A percentile compares a stretch with the other conserved stretches of the same genome.
Evolutionary conservation across 2,329 filamentous ascomycete genomes (phyloP).

Genomic region (Rutstroemia sp.): DNA sequence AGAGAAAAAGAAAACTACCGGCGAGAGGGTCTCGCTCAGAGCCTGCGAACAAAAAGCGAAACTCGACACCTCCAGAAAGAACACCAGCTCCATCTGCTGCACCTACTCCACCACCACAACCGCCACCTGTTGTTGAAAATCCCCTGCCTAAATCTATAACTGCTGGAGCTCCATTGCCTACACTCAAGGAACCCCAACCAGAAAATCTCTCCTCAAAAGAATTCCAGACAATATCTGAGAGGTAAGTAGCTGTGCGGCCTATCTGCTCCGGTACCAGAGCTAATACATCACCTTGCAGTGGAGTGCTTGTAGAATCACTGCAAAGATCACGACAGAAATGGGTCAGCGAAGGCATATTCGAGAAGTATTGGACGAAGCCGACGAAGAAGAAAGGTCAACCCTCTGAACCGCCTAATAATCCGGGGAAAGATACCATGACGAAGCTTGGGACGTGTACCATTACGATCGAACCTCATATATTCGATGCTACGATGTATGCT

Average conservation of each 20-base stretch:
- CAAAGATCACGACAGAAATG: slow-evolving; percentile 66
- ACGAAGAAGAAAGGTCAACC: slow-evolving; percentile 58
- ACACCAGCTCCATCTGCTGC: slow-evolving; percentile 35
- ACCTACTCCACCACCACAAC: slow-evolving; percentile 26
- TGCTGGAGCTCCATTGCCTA: slow-evolving; percentile 62
- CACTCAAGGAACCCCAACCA: slow-evolving; percentile 58
- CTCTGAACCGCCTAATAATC: slow-evolving; percentile 55
- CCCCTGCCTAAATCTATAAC: slow-evolving; percentile 55
- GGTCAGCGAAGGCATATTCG: slow-evolving; percentile 65
- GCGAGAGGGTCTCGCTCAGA: slow-evolving; percentile 53
- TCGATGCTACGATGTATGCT: slow-evolving; percentile 67
- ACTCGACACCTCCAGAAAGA: slow-evolving; percentile 44
- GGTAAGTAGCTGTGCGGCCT: slow-evolving; percentile 36
- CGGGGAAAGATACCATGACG: slow-evolving; percentile 62
- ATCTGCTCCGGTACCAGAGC: background rate
- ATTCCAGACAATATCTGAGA: slow-evolving; percentile 68
- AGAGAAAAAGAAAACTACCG: slow-evolving; percentile 59
- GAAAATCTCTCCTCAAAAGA: slow-evolving; percentile 55
- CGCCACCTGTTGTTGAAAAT: slow-evolving; percentile 24
- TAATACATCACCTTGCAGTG: slow-evolving; percentile 39
- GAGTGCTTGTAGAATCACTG: slow-evolving; percentile 67
- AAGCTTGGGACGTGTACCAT: slow-evolving; percentile 68
- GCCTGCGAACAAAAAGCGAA: slow-evolving; percentile 52
- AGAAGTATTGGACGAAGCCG: slow-evolving; percentile 72
- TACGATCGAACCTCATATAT: slow-evolving; percentile 70